Base-by-base conservation (phyloP, 2,329 filamentous ascomycete species). In the Grosmannia serpens region DNA sequence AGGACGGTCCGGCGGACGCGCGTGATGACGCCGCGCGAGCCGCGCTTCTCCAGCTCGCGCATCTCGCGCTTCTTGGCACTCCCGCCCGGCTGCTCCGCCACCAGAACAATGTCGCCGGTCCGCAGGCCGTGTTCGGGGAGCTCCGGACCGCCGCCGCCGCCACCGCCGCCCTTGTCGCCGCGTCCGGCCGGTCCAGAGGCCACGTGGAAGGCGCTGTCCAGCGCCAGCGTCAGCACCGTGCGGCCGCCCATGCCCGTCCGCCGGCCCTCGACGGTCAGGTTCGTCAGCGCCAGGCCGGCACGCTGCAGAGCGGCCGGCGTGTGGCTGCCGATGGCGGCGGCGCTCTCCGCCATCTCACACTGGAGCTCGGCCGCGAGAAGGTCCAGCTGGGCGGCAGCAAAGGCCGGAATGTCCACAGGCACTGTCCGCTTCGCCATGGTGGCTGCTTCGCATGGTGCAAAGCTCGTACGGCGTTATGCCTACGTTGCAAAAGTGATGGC, bases 241-340 rank as follows among this genome's bases (percentile, higher is more conserved):
- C 90, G 88, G n/a, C 94, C 94, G 20, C 91, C 94, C 44, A 96
- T 77, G 0, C 94, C 94, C 0, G 94, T 99, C 33, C 91, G 86
- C 68, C 88, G 88, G 22, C 87, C 86, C 13, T 80, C 76, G 38
- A 95, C 75, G 35, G 82, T 75, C 10, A 97, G 82, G 70, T 91
- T 92, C 20, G 84, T 83, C 65, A 94, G 77, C 35, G 89, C 89
- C 47, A 90, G 78, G n/a, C 89, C 89, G 7, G 87, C 87, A 60
- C 87, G 84, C 67, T 89, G 82, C 15, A 95, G 82, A 1, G 82
- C 77, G 0, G 80, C 74, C 5, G 89, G 89, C 53, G 85, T 83
- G 69, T 87, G 82, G 52, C 80, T 80, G 51, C 83, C 78, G 60
- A 91, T 80, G 59, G 91, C 81, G 47, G 77, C 73, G 63, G 83